phyloP scores from a whole-genome alignment of 2,329 filamentous ascomycete genomes.

The Mollisia scopiformis region DNA sequence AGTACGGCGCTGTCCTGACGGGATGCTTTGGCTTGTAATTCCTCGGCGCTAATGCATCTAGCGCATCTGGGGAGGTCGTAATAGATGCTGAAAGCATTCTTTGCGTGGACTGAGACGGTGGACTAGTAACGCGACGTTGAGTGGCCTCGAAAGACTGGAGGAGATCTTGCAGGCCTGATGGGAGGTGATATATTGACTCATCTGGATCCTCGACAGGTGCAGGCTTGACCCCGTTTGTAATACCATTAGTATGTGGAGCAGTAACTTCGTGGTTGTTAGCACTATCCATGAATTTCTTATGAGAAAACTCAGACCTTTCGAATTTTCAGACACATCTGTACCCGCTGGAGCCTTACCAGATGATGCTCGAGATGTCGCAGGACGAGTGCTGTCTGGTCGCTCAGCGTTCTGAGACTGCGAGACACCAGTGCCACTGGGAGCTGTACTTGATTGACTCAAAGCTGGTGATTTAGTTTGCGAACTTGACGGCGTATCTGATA shows the following conservation, averaged over 20 bases:
- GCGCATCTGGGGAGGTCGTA: constrained; percentile 68
- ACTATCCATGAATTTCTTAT: constrained; percentile 8
- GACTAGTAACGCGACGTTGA: constrained; percentile 62
- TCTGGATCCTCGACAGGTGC: constrained; percentile 49
- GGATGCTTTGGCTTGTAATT: constrained; percentile 84
- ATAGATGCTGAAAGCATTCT: constrained; percentile 78
- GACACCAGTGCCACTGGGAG: constrained; percentile 43
- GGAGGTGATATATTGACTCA: constrained; percentile 91
- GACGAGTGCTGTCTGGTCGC: constrained; percentile 42
- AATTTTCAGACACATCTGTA: constrained; percentile 46
- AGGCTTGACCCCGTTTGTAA: constrained; percentile 53
- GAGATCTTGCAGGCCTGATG: constrained; percentile 84
- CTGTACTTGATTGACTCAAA: constrained; percentile 46
- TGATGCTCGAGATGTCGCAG: constrained; percentile 27
- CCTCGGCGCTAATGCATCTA: constrained; percentile 80
- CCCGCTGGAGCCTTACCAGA: constrained; percentile 38
- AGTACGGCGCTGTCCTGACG: constrained; percentile 79
- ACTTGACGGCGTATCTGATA: constrained; percentile 43
- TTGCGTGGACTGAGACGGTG: constrained; percentile 65
- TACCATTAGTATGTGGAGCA: constrained; percentile 51
- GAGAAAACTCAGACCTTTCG: constrained; percentile 45
- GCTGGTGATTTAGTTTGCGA: constrained; percentile 56
- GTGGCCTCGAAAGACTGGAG: constrained; percentile 88
- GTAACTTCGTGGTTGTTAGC: constrained; percentile 25
- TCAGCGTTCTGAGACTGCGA: constrained; percentile 47